Evolutionary conservation across 2,329 filamentous ascomycete genomes (phyloP), one percentile per base, ranked within the genome.

Genomic region (Claviceps digitariae): DNA sequence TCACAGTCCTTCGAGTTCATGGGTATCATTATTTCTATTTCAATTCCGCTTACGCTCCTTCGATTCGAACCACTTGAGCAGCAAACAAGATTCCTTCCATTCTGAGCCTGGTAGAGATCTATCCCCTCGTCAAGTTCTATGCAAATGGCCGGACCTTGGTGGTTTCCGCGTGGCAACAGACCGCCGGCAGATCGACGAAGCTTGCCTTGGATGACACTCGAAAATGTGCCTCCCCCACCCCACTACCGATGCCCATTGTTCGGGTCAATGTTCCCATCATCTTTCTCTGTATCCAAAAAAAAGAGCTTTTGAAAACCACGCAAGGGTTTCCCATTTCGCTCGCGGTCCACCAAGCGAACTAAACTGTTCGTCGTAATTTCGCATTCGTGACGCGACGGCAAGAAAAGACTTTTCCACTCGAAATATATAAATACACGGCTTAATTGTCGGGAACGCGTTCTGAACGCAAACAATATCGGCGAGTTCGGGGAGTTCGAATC

Each of bases 21-120:
- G 48, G 52, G 52, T 54, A 54, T 54, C 48, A 43, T 54, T 36
- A 51, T 20, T 44, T 20, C 41, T 34, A 43, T 51, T 51, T 23
- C 34, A 17, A n/a, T 48, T 34, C 27, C 36, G 36, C 31, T 38
- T 8, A 8, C 4, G 38, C 17, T 6, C 20, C 40, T 13, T 12
- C 36, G 4, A 23, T 23, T 23, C 49, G 13, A 21, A 23, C 27
- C 21, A 44, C 2, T 23, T 15, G 25, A 21, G 3, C 25, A 44
- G 36, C 34, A 27, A 23, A 38, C 31, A 8, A 17, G 13, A n/a
- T 27, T 13, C 7, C 43, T n/a, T 17, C 17, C 23, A 13, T 50
- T 21, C 27, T 41, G 43, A 43, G 43, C 44, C 34, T 40, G 21
- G 34, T 20, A 41, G 36, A 2, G 21, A 40, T 41, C 34, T 20